Base-by-base conservation (phyloP, 2,329 filamentous ascomycete genomes). In the Paecilomyces niveus region DNA sequence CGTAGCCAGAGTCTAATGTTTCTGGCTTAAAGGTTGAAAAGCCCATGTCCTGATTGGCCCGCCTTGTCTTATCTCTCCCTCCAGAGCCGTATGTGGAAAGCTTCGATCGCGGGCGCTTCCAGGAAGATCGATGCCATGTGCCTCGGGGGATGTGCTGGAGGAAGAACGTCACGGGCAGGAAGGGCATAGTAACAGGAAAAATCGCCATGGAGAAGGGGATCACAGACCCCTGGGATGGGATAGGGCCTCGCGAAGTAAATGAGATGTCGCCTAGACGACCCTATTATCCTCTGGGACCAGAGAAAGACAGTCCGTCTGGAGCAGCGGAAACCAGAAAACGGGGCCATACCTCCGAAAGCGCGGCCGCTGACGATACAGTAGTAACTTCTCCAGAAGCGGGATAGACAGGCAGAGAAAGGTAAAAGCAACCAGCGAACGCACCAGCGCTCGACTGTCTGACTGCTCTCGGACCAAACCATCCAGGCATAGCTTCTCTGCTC, bases 1-100 rank as follows among this genome's bases (percentile, higher is more conserved):
- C 71, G 70, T 73, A 71, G 69, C 59, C 61, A 55, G 68, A 71
- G 68, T 62, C 67, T 72, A 71, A 72, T 72, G 69, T 67, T 62
- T 63, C 65, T 64, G 64, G 60, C 58, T 58, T 57, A 65, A 63
- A 58, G 58, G 62, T 72, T 68, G 67, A 60, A 70, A 72, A 68
- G 35, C 60, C 62, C 26, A 3, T 7, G 0, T 35, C n/a, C 59
- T 73, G 62, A 73, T 73, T 73, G 71, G 71, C 52, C 13, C 13
- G 8, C 24, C 31, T 2, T 54, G 49, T 63, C 70, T 73, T 72
- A 72, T 73, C 70, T 71, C 59, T 56, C 15, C 45, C 26, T 35
- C 18, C 56, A 22, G 11, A 26, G 39, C 55, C 32, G 55, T 35
- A 21, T 49, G 49, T 53, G 53, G n/a, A 53, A 35, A 53, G 35